phyloP scores from a whole-genome alignment of 495 filamentous ascomycete species.

The Penicillium riverlandense region DNA sequence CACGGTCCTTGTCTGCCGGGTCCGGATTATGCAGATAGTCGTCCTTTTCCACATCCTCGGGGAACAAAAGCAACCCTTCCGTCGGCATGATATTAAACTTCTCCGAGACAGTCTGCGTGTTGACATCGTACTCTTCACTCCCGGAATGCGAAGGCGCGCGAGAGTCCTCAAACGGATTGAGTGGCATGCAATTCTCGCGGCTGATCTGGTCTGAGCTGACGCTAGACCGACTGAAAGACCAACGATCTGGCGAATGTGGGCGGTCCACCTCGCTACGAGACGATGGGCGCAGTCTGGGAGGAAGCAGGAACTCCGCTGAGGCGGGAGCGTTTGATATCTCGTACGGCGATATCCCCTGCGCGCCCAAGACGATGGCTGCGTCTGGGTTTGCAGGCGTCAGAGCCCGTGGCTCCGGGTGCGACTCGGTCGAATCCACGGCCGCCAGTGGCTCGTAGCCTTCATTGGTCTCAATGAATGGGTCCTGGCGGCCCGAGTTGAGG shows the following conservation, averaged over 20 bases:
- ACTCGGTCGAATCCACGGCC: constrained; percentile 5
- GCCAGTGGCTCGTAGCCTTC: constrained; percentile 16
- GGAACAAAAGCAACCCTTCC: constrained; percentile 61
- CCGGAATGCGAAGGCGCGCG: constrained; percentile 53
- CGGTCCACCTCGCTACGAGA: constrained; percentile 7
- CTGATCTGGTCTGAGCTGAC: constrained; percentile 27
- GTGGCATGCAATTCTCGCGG: constrained; percentile 41
- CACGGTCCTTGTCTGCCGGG: constrained; percentile 54
- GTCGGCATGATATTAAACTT: constrained; percentile 75
- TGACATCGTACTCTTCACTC: constrained; percentile 60
- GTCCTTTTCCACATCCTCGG: constrained; percentile 73
- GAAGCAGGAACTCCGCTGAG: constrained; percentile 55
- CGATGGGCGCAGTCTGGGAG: constrained; percentile 32
- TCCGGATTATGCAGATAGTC: constrained; percentile 71
- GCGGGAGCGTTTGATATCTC: constrained; percentile 34
- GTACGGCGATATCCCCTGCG: constrained; percentile 18
- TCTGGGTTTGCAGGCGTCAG: constrained; percentile 14
- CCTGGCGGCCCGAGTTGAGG: constrained; percentile 51
- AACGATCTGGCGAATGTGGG: constrained; percentile 12
- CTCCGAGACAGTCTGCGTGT: constrained; percentile 71
- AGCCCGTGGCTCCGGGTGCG: constrained; percentile 15
- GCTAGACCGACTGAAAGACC: constrained; percentile 13
- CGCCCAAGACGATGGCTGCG: constrained; percentile 2
- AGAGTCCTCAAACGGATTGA: constrained; percentile 46
- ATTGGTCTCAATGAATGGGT: constrained; percentile 36